Evolutionary conservation across 176 grass and related monocot genomes (phyloP).

Genomic region (Carex kokanica): DNA sequence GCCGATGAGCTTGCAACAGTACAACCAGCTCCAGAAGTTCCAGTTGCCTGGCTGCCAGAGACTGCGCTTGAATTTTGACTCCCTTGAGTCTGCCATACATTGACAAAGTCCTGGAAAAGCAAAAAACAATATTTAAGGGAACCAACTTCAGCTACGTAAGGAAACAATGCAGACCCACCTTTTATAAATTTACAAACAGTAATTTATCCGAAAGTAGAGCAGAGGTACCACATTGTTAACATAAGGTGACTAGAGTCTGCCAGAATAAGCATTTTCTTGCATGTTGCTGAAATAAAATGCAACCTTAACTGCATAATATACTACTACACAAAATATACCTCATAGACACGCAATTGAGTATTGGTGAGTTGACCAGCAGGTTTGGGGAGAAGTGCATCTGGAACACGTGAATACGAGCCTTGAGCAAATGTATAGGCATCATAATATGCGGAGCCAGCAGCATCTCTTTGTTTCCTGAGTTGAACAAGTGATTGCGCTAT

Average conservation of each 20-base stretch:
- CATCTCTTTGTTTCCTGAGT: constrained; percentile 69
- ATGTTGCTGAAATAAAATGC: not conserved
- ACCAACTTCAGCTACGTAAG: not conserved
- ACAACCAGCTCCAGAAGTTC: constrained; percentile 30
- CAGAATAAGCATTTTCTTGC: not conserved
- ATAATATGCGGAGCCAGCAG: constrained; percentile 72
- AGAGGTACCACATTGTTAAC: constrained; percentile 19
- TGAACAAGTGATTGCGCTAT: constrained; percentile 65
- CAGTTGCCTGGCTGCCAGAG: constrained; percentile 38
- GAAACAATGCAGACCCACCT: not conserved
- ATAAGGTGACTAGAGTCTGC: not conserved
- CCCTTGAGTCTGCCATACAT: constrained; percentile 74
- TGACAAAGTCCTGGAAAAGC: constrained; percentile 73
- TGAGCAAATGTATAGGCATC: constrained; percentile 73
- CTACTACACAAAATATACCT: constrained; percentile 44
- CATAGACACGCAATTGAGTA: constrained; percentile 69
- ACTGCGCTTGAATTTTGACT: constrained; percentile 60
- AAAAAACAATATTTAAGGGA: constrained; percentile 23
- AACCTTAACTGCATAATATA: not conserved
- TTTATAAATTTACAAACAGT: not conserved
- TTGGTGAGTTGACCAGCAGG: constrained; percentile 46
- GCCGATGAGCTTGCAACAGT: constrained; percentile 39
- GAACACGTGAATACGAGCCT: constrained; percentile 58
- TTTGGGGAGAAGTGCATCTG: constrained; percentile 72
- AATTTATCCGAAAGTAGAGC: not conserved